Evolutionary conservation across 139 green algal genomes (phyloP).

Genomic region (Trebouxia sp.): DNA sequence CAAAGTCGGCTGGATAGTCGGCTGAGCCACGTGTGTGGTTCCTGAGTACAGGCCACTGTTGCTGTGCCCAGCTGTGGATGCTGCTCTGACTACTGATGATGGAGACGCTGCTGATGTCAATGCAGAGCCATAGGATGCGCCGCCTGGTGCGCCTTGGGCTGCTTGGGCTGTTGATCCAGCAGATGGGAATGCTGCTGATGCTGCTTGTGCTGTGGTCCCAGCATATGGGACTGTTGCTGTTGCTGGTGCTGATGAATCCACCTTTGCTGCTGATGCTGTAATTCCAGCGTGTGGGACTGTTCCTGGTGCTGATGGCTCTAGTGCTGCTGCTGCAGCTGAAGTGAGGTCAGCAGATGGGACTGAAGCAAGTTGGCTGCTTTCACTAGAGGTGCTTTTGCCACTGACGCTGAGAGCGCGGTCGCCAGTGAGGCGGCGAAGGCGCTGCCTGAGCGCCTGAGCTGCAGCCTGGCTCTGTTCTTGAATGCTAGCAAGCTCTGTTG

Average conservation of each 20-base stretch:
- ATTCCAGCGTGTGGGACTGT: background rate
- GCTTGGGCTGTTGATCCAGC: background rate
- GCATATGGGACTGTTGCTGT: background rate
- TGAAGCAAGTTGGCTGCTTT: background rate
- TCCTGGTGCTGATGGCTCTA: background rate
- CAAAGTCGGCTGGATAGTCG: too few species aligned
- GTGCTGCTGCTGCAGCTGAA: background rate
- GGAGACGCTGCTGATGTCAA: too few species aligned
- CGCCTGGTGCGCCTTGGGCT: too few species aligned
- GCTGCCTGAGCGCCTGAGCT: background rate
- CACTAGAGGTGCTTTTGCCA: conserved; percentile 10
- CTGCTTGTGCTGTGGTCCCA: background rate
- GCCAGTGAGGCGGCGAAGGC: background rate
- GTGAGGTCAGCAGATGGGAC: background rate
- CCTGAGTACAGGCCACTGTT: too few species aligned
- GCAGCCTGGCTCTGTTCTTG: background rate
- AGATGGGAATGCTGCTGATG: background rate
- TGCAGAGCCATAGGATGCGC: background rate
- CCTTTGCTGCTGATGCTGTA: background rate
- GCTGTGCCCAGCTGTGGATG: too few species aligned
- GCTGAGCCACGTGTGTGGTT: too few species aligned
- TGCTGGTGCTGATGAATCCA: too few species aligned
- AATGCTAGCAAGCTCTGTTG: conserved; percentile 15
- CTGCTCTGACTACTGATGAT: too few species aligned
- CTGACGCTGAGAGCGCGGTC: background rate